These are phyloP conservation scores for Babesia bovis DNA, from an alignment of 169 alveolate genomes.

Conservation along the genomic window DNA sequence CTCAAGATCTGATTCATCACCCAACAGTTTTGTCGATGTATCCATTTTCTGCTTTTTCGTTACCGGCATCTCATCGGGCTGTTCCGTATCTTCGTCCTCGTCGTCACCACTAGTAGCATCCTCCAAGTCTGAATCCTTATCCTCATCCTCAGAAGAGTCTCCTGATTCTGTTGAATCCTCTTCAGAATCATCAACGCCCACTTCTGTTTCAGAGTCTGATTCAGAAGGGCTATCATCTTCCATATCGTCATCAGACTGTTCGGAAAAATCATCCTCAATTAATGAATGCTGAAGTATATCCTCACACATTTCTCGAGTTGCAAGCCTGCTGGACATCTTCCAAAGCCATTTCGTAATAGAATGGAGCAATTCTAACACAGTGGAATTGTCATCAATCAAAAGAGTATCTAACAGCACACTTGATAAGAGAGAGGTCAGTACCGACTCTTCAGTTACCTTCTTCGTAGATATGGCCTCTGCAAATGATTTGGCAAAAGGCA, in stretches of 20 bases:
- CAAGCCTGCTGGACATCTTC: neutral
- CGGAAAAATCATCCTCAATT: neutral
- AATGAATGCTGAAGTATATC: slow-evolving; percentile 6
- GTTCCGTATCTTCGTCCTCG: slow-evolving; percentile 9
- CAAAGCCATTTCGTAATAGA: slow-evolving; percentile 39
- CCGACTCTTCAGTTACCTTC: neutral
- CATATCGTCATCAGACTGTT: neutral
- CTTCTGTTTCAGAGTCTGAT: slow-evolving; percentile 2
- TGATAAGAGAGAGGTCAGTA: neutral
- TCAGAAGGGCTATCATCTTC: slow-evolving; percentile 8
- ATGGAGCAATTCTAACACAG: slow-evolving; percentile 36
- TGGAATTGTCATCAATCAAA: slow-evolving; percentile 32
- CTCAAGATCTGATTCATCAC: slow-evolving; percentile 35
- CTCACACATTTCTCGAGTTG: neutral
- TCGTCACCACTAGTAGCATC: neutral
- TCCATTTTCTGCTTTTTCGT: neutral
- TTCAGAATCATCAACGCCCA: slow-evolving; percentile 1
- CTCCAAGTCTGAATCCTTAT: slow-evolving; percentile 20
- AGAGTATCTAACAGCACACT: slow-evolving; percentile 11
- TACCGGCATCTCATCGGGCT: neutral
- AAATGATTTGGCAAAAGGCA: slow-evolving; percentile 7
- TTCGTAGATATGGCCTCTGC: neutral
- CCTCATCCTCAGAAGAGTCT: slow-evolving; percentile 27
- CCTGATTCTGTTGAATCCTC: slow-evolving; percentile 11
- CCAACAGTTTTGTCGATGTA: slow-evolving; percentile 1